Conservation (phyloP, 148 eudicot genomes). For the Nyssa sinensis region DNA sequence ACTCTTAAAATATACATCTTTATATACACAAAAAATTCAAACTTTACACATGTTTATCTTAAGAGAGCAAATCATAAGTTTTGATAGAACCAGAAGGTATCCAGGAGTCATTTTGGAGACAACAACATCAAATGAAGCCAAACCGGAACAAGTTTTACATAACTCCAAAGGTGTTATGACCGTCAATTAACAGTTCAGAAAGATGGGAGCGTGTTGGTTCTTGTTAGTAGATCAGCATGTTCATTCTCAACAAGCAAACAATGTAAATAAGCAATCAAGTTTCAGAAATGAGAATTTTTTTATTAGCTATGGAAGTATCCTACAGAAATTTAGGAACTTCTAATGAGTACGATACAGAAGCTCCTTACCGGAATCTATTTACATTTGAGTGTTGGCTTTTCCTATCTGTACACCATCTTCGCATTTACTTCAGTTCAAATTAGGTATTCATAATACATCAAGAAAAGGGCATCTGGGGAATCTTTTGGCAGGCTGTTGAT, state of each 20-base stretch:
- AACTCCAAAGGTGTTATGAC: too few relatives aligned
- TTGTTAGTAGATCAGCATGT: too few relatives aligned
- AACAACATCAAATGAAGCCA: too few relatives aligned
- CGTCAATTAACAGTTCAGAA: too few relatives aligned
- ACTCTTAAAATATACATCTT: too few relatives aligned
- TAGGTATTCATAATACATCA: constrained; percentile 62
- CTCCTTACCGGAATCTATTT: constrained; percentile 34
- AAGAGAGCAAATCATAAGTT: too few relatives aligned
- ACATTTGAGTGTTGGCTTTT: constrained; percentile 38
- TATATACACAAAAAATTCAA: too few relatives aligned
- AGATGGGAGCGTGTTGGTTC: too few relatives aligned
- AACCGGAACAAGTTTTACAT: too few relatives aligned
- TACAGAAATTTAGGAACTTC: background rate
- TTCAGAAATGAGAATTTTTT: background rate
- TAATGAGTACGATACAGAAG: constrained; percentile 1
- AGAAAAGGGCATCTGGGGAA: constrained; percentile 57
- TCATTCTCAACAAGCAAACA: background rate
- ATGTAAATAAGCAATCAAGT: background rate
- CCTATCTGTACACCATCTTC: constrained; percentile 28
- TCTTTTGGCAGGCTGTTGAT: constrained; percentile 65
- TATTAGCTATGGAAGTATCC: background rate
- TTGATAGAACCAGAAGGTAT: too few relatives aligned
- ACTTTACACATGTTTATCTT: too few relatives aligned
- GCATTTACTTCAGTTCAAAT: constrained; percentile 29
- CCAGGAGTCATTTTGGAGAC: background rate